Conservation (phyloP, 129 eudicot genomes). For the Chrysanthemum makinoi region DNA sequence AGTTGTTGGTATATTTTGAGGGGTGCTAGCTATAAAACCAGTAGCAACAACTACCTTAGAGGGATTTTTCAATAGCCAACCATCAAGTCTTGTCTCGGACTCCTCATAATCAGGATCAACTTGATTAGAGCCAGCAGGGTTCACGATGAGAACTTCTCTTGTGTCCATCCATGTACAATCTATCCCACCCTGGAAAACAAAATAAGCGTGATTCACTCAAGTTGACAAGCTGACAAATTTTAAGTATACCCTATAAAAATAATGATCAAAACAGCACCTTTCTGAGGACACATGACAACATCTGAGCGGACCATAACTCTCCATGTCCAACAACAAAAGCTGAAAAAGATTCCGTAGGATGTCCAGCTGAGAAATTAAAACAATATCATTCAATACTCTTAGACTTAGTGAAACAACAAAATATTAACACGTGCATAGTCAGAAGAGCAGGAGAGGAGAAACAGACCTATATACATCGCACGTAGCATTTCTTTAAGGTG, state of each 20-base stretch:
- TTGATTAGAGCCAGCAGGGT: slow-evolving; percentile 84
- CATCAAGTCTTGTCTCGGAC: slow-evolving; percentile 76
- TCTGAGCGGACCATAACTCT: slow-evolving; percentile 96
- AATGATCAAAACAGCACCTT: slow-evolving; percentile 46
- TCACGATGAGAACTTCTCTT: slow-evolving; percentile 83
- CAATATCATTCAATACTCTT: neutral
- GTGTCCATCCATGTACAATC: slow-evolving; percentile 98
- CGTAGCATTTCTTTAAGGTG: slow-evolving; percentile 94
- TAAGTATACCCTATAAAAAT: slow-evolving; percentile 17
- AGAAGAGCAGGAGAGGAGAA: slow-evolving; percentile 5
- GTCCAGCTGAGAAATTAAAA: slow-evolving; percentile 77
- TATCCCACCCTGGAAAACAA: slow-evolving; percentile 56
- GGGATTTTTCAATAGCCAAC: slow-evolving; percentile 65
- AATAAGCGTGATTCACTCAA: neutral
- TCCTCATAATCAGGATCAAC: slow-evolving; percentile 95
- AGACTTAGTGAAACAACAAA: neutral
- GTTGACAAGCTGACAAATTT: neutral
- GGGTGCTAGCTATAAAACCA: slow-evolving; percentile 94
- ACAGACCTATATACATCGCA: slow-evolving; percentile 82
- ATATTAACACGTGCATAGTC: neutral
- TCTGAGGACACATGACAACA: slow-evolving; percentile 68
- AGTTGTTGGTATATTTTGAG: slow-evolving; percentile 93
- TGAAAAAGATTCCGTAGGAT: slow-evolving; percentile 87
- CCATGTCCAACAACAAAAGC: slow-evolving; percentile 99
- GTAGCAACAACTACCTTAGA: slow-evolving; percentile 77